Conservation (phyloP, 179 eudicot genomes). For the Drosera spatulata region DNA sequence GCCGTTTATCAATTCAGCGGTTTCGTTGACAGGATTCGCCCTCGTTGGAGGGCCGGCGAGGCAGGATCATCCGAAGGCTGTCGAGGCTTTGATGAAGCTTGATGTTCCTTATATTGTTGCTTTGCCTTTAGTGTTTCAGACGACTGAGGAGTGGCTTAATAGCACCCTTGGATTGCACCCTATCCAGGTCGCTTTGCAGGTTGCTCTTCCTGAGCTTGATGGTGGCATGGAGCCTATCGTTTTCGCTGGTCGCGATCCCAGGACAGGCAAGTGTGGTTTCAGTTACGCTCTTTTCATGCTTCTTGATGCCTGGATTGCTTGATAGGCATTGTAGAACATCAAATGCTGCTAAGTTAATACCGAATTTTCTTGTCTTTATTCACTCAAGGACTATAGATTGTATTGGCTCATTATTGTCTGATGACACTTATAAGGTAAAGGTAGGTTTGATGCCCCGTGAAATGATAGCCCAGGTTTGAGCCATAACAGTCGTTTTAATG, state of each 20-base stretch:
- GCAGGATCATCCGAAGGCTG: slow-evolving; percentile 93
- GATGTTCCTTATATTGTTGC: slow-evolving; percentile 97
- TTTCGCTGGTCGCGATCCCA: slow-evolving; percentile 89
- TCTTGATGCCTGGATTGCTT: no score
- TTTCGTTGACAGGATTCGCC: slow-evolving; percentile 91
- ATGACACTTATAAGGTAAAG: no score
- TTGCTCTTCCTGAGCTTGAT: slow-evolving; percentile 96
- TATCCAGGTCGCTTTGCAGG: slow-evolving; percentile 96
- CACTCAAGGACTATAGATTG: no score
- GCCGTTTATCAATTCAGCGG: slow-evolving; percentile 69
- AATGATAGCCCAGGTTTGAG: no score
- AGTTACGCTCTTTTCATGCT: no score
- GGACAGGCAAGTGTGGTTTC: slow-evolving; percentile 7
- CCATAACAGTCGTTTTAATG: no score
- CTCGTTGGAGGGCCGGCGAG: slow-evolving; percentile 97
- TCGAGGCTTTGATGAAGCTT: slow-evolving; percentile 90
- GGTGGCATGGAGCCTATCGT: slow-evolving; percentile 99
- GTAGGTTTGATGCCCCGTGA: no score
- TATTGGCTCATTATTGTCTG: no score
- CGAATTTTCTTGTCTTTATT: no score
- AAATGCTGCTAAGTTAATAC: no score
- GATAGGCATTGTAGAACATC: no score
- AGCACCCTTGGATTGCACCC: slow-evolving; percentile 96
- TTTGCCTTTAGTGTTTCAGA: slow-evolving; percentile 88
- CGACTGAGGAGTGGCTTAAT: slow-evolving; percentile 93